Evolutionary conservation across 768 basidiomycete genomes (phyloP).

Genomic region (Phanerodontia chrysosporium): DNA sequence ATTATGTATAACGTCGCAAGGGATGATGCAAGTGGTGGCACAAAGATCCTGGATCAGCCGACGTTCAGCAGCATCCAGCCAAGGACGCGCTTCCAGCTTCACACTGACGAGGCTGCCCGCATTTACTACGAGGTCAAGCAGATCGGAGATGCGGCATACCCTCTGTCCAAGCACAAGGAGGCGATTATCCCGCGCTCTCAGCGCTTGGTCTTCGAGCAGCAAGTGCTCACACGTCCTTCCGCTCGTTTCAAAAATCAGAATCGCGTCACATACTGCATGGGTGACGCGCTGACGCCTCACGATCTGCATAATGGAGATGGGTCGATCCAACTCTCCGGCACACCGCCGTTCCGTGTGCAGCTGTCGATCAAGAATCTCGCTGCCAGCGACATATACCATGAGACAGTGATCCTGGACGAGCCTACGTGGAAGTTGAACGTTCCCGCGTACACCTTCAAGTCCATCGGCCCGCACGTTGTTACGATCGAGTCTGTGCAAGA

Average conservation of each 20-base stretch:
- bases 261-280: conserved; percentile 70
- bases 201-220: conserved; percentile 78
- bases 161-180: conserved; percentile 62
- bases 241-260: conserved; percentile 70
- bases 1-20: conserved; percentile 84
- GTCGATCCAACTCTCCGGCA: conserved; percentile 68
- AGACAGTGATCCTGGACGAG: conserved; percentile 45
- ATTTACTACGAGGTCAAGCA: conserved; percentile 90
- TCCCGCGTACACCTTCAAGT: conserved; percentile 67
- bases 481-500: conserved; percentile 77
- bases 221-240: conserved; percentile 75
- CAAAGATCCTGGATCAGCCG: conserved; percentile 68
- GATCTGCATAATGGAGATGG: conserved; percentile 54
- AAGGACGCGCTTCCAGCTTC: conserved; percentile 75
- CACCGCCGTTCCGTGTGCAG: conserved; percentile 79
- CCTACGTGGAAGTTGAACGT: conserved; percentile 68
- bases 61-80: conserved; percentile 83
- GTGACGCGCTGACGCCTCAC: conserved; percentile 57
- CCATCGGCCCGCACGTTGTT: conserved; percentile 79
- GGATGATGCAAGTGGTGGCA: conserved; percentile 62
- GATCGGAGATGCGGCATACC: conserved; percentile 83
- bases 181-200: conserved; percentile 63
- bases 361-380: conserved; percentile 76
- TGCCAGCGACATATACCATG: conserved; percentile 57
- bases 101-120: conserved; percentile 70